Evolutionary conservation across 1,139 yeast genomes (phyloP).

Genomic region (Suzukiozyma palmioleophila): DNA sequence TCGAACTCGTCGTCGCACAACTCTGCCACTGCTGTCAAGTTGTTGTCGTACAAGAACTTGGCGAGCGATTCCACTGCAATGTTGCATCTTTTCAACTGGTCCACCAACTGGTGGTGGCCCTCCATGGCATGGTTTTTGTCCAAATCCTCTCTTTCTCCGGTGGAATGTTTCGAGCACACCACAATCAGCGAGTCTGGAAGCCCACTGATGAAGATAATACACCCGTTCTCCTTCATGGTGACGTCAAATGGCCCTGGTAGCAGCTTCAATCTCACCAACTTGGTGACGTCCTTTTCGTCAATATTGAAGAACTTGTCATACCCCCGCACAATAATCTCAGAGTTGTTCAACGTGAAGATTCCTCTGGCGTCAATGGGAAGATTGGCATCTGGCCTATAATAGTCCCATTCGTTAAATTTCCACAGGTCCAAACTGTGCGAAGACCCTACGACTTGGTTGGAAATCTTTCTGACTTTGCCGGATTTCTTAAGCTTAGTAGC

Average conservation of each 20-base stretch:
- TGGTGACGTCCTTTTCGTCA: conserved; percentile 56
- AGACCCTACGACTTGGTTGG: conserved; percentile 15
- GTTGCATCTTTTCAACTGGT: conserved; percentile 44
- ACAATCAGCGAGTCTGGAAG: conserved; percentile 66
- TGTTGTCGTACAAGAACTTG: conserved; percentile 39
- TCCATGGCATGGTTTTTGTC: conserved; percentile 69
- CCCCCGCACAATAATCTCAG: conserved; percentile 69
- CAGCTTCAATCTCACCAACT: conserved; percentile 38
- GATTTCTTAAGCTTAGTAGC: conserved; percentile 19
- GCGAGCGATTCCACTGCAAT: conserved; percentile 52
- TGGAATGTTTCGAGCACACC: conserved; percentile 85
- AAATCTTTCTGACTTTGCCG: conserved; percentile 19
- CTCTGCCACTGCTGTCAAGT: conserved; percentile 86
- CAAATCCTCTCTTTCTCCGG: conserved; percentile 59
- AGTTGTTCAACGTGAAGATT: conserved; percentile 55
- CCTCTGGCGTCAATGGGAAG: conserved; percentile 85
- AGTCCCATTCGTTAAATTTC: conserved; percentile 91
- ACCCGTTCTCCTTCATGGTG: conserved; percentile 89
- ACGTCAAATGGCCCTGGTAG: conserved; percentile 80
- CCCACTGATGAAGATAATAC: conserved; percentile 82
- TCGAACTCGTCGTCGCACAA: conserved; percentile 90
- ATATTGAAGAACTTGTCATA: conserved; percentile 92
- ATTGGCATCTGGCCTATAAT: conserved; percentile 43
- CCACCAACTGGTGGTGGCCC: conserved; percentile 57
- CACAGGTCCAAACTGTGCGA: conserved; percentile 39